These are phyloP conservation scores for Podospora pseudocomata DNA, from an alignment of 495 filamentous ascomycete species.

Conservation along the genomic window DNA sequence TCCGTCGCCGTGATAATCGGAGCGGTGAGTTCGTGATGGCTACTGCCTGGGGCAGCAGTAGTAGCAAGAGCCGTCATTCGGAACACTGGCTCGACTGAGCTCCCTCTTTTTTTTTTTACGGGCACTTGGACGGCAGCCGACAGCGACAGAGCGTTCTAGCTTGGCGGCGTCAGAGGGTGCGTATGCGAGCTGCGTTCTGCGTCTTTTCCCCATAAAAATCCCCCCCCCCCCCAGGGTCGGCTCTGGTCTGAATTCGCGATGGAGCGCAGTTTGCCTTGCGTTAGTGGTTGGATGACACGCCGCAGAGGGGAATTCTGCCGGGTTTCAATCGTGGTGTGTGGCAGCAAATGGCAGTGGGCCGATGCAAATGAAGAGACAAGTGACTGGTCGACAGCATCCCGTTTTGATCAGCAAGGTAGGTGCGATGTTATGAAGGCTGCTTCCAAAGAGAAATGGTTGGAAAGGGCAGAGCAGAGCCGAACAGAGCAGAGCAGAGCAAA, in stretches of 20 bases:
- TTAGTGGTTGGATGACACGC: constrained; percentile 8
- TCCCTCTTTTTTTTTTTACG: neutral
- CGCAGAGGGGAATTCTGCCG: neutral
- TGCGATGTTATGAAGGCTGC: neutral
- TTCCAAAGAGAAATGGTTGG: neutral
- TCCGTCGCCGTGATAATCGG: constrained; percentile 18
- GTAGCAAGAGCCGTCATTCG: constrained; percentile 27
- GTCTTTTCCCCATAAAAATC: neutral
- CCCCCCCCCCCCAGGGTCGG: no score
- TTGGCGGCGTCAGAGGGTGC: constrained; percentile 5
- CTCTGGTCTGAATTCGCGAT: neutral
- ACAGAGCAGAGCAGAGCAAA: neutral
- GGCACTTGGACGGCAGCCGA: constrained; percentile 3
- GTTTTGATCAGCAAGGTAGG: neutral
- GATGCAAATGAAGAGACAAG: neutral
- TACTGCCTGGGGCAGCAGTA: constrained; percentile 32
- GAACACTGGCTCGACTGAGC: constrained; percentile 10
- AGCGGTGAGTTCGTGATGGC: constrained; percentile 16
- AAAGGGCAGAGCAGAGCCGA: neutral
- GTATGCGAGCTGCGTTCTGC: neutral
- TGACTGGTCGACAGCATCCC: constrained; percentile 2
- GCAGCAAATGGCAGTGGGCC: neutral
- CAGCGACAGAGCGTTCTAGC: neutral
- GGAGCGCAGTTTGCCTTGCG: neutral
- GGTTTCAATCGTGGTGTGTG: neutral